Conservation (phyloP, 345 rosid genomes). For the Brassica napus region Da-Ae NC_063436.1:22573501-22574000, state of each 20-base stretch:
- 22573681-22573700: constrained; percentile 98
- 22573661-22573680: constrained; percentile 94
- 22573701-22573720: constrained; percentile 92
- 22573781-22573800: constrained; percentile 96
- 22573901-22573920: not conserved
- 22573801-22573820: constrained; percentile 77
- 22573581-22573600: constrained; percentile 97
- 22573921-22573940: not conserved
- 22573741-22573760: constrained; percentile 88
- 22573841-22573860: not conserved
- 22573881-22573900: not conserved
- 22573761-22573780: constrained; percentile 97
- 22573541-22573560: constrained; percentile 99
- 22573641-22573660: constrained; percentile 82
- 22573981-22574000: not conserved
- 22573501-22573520: constrained; percentile 94
- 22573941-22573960: not conserved
- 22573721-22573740: constrained; percentile 94
- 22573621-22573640: constrained; percentile 81
- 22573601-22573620: constrained; percentile 95
- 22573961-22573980: not conserved
- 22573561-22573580: constrained; percentile 81
- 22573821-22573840: constrained; percentile 27
- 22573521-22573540: constrained; percentile 83
- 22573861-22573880: not conserved